Evolutionary conservation across 805 yeast genomes (phyloP), one percentile per base, ranked within the genome.

Genomic region (Clavispora asparagi): DNA sequence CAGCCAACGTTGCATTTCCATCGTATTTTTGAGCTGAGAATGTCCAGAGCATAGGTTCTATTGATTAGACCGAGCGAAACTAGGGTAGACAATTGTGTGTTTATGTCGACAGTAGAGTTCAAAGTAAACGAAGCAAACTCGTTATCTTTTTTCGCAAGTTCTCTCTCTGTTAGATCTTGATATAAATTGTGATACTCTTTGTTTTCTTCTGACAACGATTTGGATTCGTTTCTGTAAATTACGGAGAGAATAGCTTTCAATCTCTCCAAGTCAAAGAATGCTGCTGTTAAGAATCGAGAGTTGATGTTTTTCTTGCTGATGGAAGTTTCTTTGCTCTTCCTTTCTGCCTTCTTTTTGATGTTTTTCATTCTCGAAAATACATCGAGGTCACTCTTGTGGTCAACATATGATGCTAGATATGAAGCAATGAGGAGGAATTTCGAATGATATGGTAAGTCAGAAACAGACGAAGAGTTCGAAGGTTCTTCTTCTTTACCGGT

Each of bases 1-100:
- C 88, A 89, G 37, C 81, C 75, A 8, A 85, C 79, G 56, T 86
- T 87, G 50, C 88, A 81, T 59, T 78, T 83, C 95, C 95, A 90
- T 56, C 83, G 79, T 1, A 86, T 77, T 46, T 79, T 78, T 16
- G 89, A 79, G 44, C 81, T 84, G 37, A 89, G 65, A 23, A 77
- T 76, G 57, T 85, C 90, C 12, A 61, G 65, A 53, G 53, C 70
- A 49, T 52, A 72, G 51, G 53, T 76, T 61, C 58, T 74, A 9
- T 73, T 61, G 12, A 79, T 51, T 47, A 83, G 59, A 30, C 81
- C 82, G 52, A 82, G 70, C 0, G 84, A 68, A 25, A 74, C 67
- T 44, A 84, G 63, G 1, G 85, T 82, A 2, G 88, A 82, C 31
- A 84, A 61, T 59, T 81, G 83, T 42, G 72, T 72, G 48, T 74